Evolutionary conservation across 2,329 filamentous ascomycete genomes (phyloP).

Genomic region (Claviceps purpurea): DNA sequence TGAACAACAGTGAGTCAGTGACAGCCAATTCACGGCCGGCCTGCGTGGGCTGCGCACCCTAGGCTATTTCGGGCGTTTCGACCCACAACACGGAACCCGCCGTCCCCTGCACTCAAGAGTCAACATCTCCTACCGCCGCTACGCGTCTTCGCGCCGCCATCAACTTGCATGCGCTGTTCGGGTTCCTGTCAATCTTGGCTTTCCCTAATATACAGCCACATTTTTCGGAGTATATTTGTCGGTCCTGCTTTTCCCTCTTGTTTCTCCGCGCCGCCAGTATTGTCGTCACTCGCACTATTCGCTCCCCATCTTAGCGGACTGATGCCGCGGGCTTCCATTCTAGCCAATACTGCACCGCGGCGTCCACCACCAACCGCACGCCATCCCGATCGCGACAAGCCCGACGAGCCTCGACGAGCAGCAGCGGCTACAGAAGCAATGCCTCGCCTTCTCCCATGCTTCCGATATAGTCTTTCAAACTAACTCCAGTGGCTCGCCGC

Average conservation of each 20-base stretch:
- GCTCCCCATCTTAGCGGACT: not conserved
- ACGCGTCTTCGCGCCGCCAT: slow-evolving; percentile 14
- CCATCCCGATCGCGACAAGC: not conserved
- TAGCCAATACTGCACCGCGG: not conserved
- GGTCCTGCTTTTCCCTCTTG: not conserved
- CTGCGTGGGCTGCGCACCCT: slow-evolving; percentile 8
- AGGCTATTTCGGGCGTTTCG: slow-evolving; percentile 16
- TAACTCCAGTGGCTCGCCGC: not conserved
- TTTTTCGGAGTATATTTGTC: not conserved
- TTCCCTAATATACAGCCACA: not conserved
- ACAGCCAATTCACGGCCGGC: too few relatives aligned
- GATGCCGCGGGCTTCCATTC: not conserved
- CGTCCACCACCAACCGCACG: not conserved
- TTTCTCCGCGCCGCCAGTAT: not conserved
- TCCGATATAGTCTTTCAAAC: slow-evolving; percentile 2
- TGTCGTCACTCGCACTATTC: not conserved
- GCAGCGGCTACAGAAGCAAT: slow-evolving; percentile 5
- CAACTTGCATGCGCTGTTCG: slow-evolving; percentile 3
- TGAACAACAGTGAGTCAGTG: too few relatives aligned
- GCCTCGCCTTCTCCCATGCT: slow-evolving; percentile 4
- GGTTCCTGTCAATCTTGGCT: not conserved
- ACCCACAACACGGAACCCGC: slow-evolving; percentile 6
- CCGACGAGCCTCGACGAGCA: not conserved
- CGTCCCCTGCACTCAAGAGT: slow-evolving; percentile 2
- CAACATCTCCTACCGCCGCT: slow-evolving; percentile 6